These are phyloP conservation scores for Strigomonas culicis DNA, from an alignment of 208 protist species.

Conservation along the genomic window DNA sequence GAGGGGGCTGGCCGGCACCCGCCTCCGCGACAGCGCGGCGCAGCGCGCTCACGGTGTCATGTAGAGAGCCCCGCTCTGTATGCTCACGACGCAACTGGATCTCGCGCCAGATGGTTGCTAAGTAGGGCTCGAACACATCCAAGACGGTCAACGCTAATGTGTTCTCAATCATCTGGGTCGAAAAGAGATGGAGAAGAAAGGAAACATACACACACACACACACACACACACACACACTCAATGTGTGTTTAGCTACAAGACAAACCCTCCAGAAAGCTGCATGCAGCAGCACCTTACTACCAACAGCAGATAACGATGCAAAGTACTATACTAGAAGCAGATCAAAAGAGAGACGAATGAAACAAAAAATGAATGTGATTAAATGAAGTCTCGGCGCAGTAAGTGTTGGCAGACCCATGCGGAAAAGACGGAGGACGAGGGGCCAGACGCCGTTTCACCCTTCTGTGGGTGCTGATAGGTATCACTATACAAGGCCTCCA, in stretches of 20 bases:
- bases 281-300: too few species aligned
- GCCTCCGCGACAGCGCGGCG: too few species aligned
- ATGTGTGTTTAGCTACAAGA: too few species aligned
- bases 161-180: background rate
- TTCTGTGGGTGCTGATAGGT: background rate
- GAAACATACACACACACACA: background rate
- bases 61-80: background rate
- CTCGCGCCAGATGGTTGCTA: background rate
- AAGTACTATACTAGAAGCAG: too few species aligned
- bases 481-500: constrained; percentile 34
- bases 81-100: background rate
- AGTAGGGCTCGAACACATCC: background rate
- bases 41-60: background rate
- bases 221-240: too few species aligned
- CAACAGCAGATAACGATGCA: too few species aligned
- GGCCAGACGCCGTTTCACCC: constrained; percentile 29
- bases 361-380: constrained; percentile 6
- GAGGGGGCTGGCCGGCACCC: too few species aligned
- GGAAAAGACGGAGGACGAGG: constrained; percentile 16
- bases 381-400: constrained; percentile 1
- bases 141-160: background rate
- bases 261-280: too few species aligned
- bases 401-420: background rate
- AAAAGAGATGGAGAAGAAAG: background rate
- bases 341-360: background rate